Evolutionary conservation across 805 yeast genomes (phyloP).

Genomic region (Pichia paraexigua): DNA sequence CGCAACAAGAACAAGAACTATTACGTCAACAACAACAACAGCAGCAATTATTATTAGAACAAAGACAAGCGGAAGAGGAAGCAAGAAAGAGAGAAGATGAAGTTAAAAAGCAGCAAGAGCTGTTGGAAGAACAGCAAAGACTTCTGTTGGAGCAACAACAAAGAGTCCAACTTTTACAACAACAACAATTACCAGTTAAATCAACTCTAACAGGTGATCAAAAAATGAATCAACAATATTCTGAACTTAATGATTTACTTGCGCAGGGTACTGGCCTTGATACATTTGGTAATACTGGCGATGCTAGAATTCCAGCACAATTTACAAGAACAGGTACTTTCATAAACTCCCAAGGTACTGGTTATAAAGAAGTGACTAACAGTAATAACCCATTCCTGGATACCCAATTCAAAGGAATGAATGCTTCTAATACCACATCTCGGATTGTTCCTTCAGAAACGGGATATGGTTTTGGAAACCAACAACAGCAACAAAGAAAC

Average conservation of each 20-base stretch:
- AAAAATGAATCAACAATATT: conserved; percentile 46
- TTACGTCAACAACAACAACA: neutral
- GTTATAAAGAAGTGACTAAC: conserved; percentile 45
- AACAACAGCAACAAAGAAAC: conserved; percentile 28
- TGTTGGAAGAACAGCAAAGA: conserved; percentile 9
- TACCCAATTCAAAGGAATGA: conserved; percentile 64
- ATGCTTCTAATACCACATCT: conserved; percentile 36
- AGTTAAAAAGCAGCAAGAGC: conserved; percentile 9
- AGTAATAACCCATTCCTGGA: conserved; percentile 55
- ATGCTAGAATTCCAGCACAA: conserved; percentile 82
- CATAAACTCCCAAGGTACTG: conserved; percentile 84
- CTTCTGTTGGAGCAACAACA: conserved; percentile 7
- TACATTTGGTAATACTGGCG: conserved; percentile 87
- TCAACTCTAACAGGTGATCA: conserved; percentile 47
- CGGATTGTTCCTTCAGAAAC: conserved; percentile 73
- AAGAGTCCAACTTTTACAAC: conserved; percentile 13
- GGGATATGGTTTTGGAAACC: conserved; percentile 93
- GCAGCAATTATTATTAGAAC: neutral
- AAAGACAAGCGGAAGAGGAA: conserved; percentile 30
- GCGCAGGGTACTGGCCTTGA: conserved; percentile 89
- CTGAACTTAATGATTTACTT: conserved; percentile 70
- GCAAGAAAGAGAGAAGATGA: conserved; percentile 45
- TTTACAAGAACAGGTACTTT: conserved; percentile 77
- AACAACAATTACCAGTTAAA: conserved; percentile 28
- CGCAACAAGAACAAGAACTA: neutral